Conservation (phyloP, 306 rosid genomes). For the Biancaea sappan region DNA sequence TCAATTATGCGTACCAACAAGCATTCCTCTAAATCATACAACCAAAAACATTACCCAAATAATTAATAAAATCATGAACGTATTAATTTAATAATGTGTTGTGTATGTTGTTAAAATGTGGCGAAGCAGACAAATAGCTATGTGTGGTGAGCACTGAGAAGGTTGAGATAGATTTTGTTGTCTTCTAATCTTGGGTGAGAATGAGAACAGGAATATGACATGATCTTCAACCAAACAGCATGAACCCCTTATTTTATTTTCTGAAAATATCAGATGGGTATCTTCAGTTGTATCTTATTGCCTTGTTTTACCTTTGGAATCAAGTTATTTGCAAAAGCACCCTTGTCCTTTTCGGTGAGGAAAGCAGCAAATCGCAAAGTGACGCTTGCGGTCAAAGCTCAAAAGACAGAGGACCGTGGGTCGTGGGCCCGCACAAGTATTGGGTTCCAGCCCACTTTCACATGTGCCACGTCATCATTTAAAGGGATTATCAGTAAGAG, state of each 20-base stretch:
- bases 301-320: neutral
- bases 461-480: constrained; percentile 59
- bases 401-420: constrained; percentile 32
- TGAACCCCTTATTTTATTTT: neutral
- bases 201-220: constrained; percentile 20
- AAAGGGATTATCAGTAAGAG: too few relatives aligned
- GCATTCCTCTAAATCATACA: constrained; percentile 2
- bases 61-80: neutral
- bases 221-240: constrained; percentile 60
- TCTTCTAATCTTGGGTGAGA: constrained; percentile 24
- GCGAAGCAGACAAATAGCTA: constrained; percentile 33
- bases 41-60: neutral
- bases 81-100: neutral
- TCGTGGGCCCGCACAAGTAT: constrained; percentile 53
- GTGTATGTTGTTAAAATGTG: constrained; percentile 9
- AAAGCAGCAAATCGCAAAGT: constrained; percentile 6
- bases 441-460: constrained; percentile 58
- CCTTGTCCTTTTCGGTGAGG: neutral
- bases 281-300: neutral
- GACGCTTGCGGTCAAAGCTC: constrained; percentile 60
- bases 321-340: constrained; percentile 16
- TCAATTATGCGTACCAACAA: neutral
- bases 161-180: constrained; percentile 34
- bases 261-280: neutral
- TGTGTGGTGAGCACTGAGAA: constrained; percentile 36